Evolutionary conservation across 148 eudicot genomes (phyloP), one percentile per base, ranked within the genome.

Genomic region (Camellia japonica): DNA sequence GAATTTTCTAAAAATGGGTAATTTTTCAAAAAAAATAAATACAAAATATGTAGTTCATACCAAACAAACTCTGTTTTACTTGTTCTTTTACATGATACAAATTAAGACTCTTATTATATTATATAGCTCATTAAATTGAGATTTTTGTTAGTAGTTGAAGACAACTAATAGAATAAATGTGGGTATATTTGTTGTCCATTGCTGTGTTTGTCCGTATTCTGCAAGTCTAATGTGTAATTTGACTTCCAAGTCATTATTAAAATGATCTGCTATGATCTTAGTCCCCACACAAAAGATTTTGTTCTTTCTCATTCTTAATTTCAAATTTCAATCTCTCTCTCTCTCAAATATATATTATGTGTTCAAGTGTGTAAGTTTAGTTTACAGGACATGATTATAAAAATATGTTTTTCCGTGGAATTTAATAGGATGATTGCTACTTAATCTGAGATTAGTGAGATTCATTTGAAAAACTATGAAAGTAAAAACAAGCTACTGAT

Each of bases 281-380:
- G 72, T 68, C 52, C 55, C 66, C 38, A 47, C 78, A 19, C 71
- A 68, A 18, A 75, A 76, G 68, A 76, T 76, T 76, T 55, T 6
- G 52, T 61, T 62, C 56, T 76, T 61, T 76, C 47, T 76, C 5
- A 2, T 44, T 76, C 38, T 30, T 30, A 30, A 30, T 30, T 30
- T 30, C 38, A 30, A 14, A 10, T 62, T 76, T n/a, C 12, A 58
- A 41, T 38, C 13, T 60, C 49, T 10, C 38, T 59, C 44, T 30
- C 63, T 60, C 7, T 67, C 52, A 30, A 30, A 18, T 12, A 16
- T 5, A 43, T 13, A 68, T 43, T 16, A 68, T 43, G 16, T 42
- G 15, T 9, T 1, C 46, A 42, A 43, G 6, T 16, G 20, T 15
- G 10, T 3, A 3, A 11, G 75, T 5, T 3, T 6, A 10, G 59